phyloP scores from a whole-genome alignment of 169 alveolate species.

The Plasmodium cynomolgi region DNA sequence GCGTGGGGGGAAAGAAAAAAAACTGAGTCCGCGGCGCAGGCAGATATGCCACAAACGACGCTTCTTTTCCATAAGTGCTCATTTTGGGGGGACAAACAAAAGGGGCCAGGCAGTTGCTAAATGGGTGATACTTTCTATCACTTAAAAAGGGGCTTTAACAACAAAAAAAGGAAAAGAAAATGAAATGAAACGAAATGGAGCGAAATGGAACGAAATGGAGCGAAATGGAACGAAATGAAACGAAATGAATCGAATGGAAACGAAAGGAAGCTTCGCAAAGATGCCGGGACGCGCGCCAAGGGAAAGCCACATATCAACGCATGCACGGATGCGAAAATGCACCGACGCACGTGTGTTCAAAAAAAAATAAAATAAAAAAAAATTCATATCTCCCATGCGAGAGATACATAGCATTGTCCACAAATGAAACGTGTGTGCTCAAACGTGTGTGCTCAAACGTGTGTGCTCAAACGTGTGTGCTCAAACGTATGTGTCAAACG shows the following conservation, averaged over 20 bases:
- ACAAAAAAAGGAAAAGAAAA: not conserved
- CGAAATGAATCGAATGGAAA: not conserved
- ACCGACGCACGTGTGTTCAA: not conserved
- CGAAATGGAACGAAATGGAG: not conserved
- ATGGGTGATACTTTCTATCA: not conserved
- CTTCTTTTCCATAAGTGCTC: not conserved
- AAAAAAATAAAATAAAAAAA: too few species aligned
- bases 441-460: too few species aligned
- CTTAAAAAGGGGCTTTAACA: not conserved
- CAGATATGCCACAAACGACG: not conserved
- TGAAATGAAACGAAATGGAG: not conserved
- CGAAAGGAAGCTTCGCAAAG: not conserved
- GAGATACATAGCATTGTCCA: not conserved
- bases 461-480: too few species aligned
- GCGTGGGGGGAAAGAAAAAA: too few species aligned
- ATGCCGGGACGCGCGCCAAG: not conserved
- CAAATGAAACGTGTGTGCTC: not conserved
- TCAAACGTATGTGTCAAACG: too few species aligned
- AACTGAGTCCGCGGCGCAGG: not conserved
- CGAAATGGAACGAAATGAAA: not conserved
- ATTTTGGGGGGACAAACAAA: not conserved
- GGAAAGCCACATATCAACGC: too few species aligned
- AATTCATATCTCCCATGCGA: not conserved
- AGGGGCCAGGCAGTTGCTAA: not conserved
- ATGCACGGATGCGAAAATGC: too few species aligned